Evolutionary conservation across 805 yeast species (phyloP).

Genomic region (Kuraishia piskuri): DNA sequence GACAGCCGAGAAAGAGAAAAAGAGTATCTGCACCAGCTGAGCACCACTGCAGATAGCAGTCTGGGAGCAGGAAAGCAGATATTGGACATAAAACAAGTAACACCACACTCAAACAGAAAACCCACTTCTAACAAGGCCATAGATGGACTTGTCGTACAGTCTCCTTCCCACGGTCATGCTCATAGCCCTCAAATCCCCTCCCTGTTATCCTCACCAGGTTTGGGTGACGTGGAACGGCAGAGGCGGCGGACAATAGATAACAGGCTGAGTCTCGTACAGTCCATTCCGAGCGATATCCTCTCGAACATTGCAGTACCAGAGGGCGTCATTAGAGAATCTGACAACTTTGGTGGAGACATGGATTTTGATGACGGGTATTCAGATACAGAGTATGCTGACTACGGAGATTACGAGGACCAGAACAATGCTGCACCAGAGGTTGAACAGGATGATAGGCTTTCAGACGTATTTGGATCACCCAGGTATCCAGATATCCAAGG

Average conservation of each 20-base stretch:
- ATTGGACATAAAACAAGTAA: background rate
- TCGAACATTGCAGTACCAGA: slow-evolving; percentile 25
- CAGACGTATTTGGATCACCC: background rate
- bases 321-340: slow-evolving; percentile 21
- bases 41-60: slow-evolving; percentile 4
- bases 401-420: slow-evolving; percentile 6
- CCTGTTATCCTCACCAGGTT: background rate
- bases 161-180: background rate
- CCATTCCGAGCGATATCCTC: slow-evolving; percentile 13
- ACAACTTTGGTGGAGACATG: slow-evolving; percentile 13
- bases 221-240: slow-evolving; percentile 10
- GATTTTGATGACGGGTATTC: slow-evolving; percentile 9
- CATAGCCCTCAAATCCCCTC: slow-evolving; percentile 2
- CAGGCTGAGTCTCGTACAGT: slow-evolving; percentile 17
- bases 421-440: background rate
- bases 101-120: background rate
- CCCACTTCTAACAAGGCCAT: too few relatives aligned
- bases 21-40: slow-evolving; percentile 1
- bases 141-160: background rate
- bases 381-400: slow-evolving; percentile 9
- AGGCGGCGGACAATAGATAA: slow-evolving; percentile 14
- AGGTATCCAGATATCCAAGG: background rate
- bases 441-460: background rate
- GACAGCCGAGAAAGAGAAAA: slow-evolving; percentile 1
- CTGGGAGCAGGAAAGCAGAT: slow-evolving; percentile 5